Evolutionary conservation across 225 moss, liverwort and hornwort genomes (phyloP).

Genomic region (Ulota crispa): DNA sequence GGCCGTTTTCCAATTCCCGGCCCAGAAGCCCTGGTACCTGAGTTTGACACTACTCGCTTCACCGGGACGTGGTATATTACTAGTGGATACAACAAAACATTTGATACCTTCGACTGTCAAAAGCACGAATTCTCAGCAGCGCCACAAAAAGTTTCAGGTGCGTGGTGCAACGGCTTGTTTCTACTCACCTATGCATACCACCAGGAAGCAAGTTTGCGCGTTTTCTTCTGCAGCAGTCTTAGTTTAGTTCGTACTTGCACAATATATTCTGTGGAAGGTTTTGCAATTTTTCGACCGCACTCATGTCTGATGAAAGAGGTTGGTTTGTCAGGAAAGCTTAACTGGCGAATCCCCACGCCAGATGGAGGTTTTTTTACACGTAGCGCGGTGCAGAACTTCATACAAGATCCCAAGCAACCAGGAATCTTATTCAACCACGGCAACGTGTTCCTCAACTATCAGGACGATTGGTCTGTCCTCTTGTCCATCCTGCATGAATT

Average conservation of each 20-base stretch:
- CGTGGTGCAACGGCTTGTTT: neutral
- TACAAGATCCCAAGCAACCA: slow-evolving; percentile 70
- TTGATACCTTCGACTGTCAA: slow-evolving; percentile 96
- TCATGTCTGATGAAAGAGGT: neutral
- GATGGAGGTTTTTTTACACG: slow-evolving; percentile 95
- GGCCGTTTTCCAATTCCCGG: slow-evolving; percentile 72
- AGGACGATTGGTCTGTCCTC: slow-evolving; percentile 83
- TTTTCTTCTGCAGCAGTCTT: too few species aligned
- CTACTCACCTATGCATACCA: neutral
- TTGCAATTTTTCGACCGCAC: neutral
- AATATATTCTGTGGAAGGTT: neutral
- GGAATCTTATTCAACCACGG: slow-evolving; percentile 77
- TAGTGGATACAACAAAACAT: slow-evolving; percentile 85
- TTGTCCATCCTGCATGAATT: neutral
- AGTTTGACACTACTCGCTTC: slow-evolving; percentile 68
- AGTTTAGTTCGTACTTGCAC: neutral
- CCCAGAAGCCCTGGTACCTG: slow-evolving; percentile 60
- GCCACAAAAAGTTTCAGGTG: slow-evolving; percentile 55
- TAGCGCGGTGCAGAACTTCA: slow-evolving; percentile 69
- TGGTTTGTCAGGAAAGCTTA: slow-evolving; percentile 47
- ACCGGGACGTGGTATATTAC: slow-evolving; percentile 94
- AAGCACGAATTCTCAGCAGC: slow-evolving; percentile 67
- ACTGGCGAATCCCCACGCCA: slow-evolving; percentile 86
- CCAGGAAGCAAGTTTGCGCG: neutral
- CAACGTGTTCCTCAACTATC: slow-evolving; percentile 95